These are phyloP conservation scores for Gastrodia elata DNA, from an alignment of 106 monocot genomes.

Conservation along the genomic window DNA sequence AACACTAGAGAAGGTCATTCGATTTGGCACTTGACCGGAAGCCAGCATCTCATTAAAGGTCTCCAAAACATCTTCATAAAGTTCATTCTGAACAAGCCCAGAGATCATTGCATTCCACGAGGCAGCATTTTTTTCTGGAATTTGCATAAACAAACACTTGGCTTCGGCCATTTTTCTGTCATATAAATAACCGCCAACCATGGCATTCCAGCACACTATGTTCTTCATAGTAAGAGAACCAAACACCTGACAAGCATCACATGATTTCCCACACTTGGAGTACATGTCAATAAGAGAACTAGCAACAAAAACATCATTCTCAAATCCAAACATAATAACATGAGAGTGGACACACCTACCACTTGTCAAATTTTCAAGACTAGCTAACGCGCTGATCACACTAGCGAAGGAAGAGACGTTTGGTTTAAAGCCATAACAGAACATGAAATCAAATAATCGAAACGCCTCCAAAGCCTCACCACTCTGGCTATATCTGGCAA, in stretches of 20 bases:
- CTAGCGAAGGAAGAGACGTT: slow-evolving; percentile 38
- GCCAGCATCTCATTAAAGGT: slow-evolving; percentile 37
- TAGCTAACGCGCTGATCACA: slow-evolving; percentile 35
- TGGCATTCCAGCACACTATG: slow-evolving; percentile 51
- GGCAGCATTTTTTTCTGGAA: slow-evolving; percentile 24
- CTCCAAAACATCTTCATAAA: slow-evolving; percentile 20
- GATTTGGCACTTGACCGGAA: slow-evolving; percentile 23
- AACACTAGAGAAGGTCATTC: slow-evolving; percentile 48
- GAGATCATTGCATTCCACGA: slow-evolving; percentile 60
- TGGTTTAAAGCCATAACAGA: slow-evolving; percentile 30
- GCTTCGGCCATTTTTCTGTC: slow-evolving; percentile 24
- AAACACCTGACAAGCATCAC: slow-evolving; percentile 31
- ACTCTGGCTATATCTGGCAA: slow-evolving; percentile 42
- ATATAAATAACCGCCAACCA: slow-evolving; percentile 24
- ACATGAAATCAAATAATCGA: slow-evolving; percentile 32
- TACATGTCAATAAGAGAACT: slow-evolving; percentile 62
- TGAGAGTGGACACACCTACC: slow-evolving; percentile 35
- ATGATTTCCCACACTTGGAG: slow-evolving; percentile 28
- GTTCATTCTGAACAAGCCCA: slow-evolving; percentile 36
- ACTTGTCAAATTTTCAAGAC: slow-evolving; percentile 12
- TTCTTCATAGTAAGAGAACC: slow-evolving; percentile 31
- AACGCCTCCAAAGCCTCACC: slow-evolving; percentile 29
- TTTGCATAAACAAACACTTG: slow-evolving; percentile 26
- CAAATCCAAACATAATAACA: slow-evolving; percentile 28
- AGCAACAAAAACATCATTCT: slow-evolving; percentile 21